Evolutionary conservation across 2,329 filamentous ascomycete species (phyloP).

Genomic region (Magnaporthiopsis rhizophila): DNA sequence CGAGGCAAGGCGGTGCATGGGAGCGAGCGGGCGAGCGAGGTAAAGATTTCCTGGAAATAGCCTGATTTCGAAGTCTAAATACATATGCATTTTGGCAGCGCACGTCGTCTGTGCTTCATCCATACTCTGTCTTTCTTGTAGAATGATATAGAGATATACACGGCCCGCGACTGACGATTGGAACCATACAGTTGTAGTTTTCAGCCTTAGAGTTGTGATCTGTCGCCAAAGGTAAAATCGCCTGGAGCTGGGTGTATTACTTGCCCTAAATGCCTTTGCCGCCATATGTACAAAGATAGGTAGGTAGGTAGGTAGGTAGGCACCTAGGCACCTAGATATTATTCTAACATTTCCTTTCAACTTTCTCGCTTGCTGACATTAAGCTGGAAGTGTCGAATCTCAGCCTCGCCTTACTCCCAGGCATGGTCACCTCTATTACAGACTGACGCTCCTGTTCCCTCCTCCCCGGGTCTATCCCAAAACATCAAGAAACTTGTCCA

Average conservation of each 20-base stretch:
- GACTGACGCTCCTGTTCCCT: not conserved
- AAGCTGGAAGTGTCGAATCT: too few species aligned
- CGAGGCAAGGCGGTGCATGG: not conserved
- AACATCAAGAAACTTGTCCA: conserved; percentile 22
- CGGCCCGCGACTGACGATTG: too few species aligned
- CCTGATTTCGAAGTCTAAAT: not conserved
- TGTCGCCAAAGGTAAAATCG: too few species aligned
- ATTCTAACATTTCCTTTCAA: too few species aligned
- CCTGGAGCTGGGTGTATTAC: not conserved
- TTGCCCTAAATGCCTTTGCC: not conserved
- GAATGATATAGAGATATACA: too few species aligned
- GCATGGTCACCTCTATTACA: not conserved
- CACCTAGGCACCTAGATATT: too few species aligned
- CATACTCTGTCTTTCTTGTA: not conserved
- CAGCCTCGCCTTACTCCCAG: too few species aligned
- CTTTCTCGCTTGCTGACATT: too few species aligned
- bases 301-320: too few species aligned
- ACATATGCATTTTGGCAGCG: not conserved
- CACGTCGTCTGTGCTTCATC: not conserved
- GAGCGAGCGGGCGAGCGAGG: not conserved
- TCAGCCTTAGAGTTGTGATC: too few species aligned
- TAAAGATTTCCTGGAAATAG: not conserved
- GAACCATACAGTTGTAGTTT: too few species aligned
- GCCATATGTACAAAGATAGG: too few species aligned
- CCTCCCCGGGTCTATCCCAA: not conserved